Conservation (phyloP, 1,284 basidiomycete genomes). For the Irpex lacteus region DNA sequence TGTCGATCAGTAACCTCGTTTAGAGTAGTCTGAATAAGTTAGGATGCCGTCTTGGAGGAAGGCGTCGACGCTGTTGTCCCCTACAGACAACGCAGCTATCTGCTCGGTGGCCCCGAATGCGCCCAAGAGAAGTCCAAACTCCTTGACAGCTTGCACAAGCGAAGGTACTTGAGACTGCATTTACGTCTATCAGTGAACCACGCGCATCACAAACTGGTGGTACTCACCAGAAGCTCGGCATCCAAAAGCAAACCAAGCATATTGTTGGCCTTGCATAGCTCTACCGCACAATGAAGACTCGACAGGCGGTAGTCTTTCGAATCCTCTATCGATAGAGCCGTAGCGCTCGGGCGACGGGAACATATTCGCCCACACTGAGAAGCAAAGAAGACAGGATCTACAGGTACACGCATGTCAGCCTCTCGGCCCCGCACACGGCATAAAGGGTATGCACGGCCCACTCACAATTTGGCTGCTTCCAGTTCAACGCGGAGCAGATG, state of each 20-base stretch:
- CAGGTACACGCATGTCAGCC: neutral
- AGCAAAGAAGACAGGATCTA: slow-evolving; percentile 95
- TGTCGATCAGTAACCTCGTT: slow-evolving; percentile 25
- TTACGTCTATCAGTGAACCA: slow-evolving; percentile 4
- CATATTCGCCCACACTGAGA: slow-evolving; percentile 77
- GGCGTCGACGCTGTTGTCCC: slow-evolving; percentile 59
- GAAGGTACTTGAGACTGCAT: slow-evolving; percentile 73
- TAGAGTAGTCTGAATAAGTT: slow-evolving; percentile 60
- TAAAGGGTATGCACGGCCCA: slow-evolving; percentile 11
- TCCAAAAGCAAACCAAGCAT: slow-evolving; percentile 91
- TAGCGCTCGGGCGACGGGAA: slow-evolving; percentile 36
- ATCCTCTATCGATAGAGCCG: slow-evolving; percentile 43
- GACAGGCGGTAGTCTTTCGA: slow-evolving; percentile 52
- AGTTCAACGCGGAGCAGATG: slow-evolving; percentile 88
- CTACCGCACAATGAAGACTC: slow-evolving; percentile 89
- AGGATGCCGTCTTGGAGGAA: slow-evolving; percentile 59
- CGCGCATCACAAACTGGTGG: neutral
- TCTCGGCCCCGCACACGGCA: neutral
- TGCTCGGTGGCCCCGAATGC: slow-evolving; percentile 64
- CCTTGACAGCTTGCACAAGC: slow-evolving; percentile 82
- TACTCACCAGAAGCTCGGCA: slow-evolving; percentile 76
- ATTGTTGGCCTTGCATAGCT: slow-evolving; percentile 94
- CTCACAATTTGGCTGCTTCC: slow-evolving; percentile 99
- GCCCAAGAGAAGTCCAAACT: slow-evolving; percentile 84
- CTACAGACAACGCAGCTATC: slow-evolving; percentile 37